Percentiles rank a stretch among this genome's conserved stretches.
Evolutionary conservation across 1,139 yeast genomes (phyloP).

Genomic region (Geotrichum klebahnii): DNA sequence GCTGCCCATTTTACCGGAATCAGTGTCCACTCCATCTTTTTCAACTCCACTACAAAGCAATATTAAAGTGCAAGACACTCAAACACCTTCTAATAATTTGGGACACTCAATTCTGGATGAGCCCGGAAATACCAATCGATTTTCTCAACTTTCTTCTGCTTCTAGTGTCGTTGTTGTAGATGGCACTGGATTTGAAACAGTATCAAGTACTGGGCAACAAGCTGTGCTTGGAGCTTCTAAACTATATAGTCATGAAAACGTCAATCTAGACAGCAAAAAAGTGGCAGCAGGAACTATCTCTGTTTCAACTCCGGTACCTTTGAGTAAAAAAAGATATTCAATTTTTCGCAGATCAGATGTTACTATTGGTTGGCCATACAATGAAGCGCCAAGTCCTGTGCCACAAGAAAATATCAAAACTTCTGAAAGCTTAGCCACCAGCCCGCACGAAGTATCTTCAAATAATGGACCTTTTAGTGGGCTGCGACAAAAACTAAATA

Average conservation of each 20-base stretch:
- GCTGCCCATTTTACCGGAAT: slow-evolving; percentile 10
- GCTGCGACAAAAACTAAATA: slow-evolving; percentile 3
- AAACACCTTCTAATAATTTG: too few relatives aligned
- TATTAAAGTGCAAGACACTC: background rate
- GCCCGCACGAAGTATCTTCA: background rate
- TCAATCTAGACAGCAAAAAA: slow-evolving; percentile 1
- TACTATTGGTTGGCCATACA: slow-evolving; percentile 9
- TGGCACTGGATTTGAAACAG: too few relatives aligned
- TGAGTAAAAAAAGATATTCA: slow-evolving; percentile 11
- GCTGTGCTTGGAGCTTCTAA: too few relatives aligned
- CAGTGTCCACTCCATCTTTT: background rate
- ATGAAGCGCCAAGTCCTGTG: too few relatives aligned
- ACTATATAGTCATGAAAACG: slow-evolving; percentile 11
- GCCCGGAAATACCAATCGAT: background rate
- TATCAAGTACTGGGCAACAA: too few relatives aligned
- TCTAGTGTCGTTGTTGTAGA: too few relatives aligned
- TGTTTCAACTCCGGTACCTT: background rate
- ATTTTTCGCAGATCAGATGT: slow-evolving; percentile 4
- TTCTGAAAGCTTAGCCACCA: background rate
- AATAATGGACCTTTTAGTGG: background rate
- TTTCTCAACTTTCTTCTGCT: background rate
- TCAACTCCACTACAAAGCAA: background rate
- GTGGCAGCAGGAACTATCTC: background rate
- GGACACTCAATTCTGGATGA: too few relatives aligned
- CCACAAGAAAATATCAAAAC: background rate